phyloP scores from a whole-genome alignment of 2,329 filamentous ascomycete genomes.

The Diaporthe sp. region DNA sequence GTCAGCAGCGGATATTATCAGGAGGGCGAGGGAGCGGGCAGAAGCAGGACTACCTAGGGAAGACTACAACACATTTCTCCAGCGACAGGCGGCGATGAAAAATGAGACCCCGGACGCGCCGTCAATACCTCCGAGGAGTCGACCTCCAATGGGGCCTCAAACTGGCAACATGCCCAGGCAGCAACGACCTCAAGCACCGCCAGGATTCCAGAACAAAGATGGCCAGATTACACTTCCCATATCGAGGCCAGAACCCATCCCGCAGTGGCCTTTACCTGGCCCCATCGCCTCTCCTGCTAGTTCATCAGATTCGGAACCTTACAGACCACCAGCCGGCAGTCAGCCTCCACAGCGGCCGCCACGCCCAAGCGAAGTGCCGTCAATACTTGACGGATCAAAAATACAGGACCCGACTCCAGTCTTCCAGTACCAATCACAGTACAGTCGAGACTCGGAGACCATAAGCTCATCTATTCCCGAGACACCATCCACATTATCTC shows the following conservation, averaged over 20 bases:
- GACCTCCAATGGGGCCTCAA: conserved; percentile 45
- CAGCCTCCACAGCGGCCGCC: conserved; percentile 71
- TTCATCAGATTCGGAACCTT: conserved; percentile 56
- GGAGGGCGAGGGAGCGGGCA: conserved; percentile 67
- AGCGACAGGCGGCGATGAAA: conserved; percentile 43
- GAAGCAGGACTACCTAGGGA: conserved; percentile 57
- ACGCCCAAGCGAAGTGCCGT: conserved; percentile 71
- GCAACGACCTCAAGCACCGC: conserved; percentile 52
- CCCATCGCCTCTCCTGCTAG: conserved; percentile 54
- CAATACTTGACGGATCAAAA: conserved; percentile 69
- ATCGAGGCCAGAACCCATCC: conserved; percentile 65
- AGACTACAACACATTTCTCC: conserved; percentile 47
- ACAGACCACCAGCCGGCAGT: conserved; percentile 65
- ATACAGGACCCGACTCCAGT: conserved; percentile 69
- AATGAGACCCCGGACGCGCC: conserved; percentile 46
- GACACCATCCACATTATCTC: conserved; percentile 64
- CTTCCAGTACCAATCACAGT: conserved; percentile 62
- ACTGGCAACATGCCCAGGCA: conserved; percentile 45
- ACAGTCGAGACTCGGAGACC: conserved; percentile 53
- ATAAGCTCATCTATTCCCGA: conserved; percentile 55
- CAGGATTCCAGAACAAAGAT: conserved; percentile 54
- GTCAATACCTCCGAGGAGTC: conserved; percentile 49
- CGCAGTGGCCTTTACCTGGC: conserved; percentile 68
- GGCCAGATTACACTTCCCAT: conserved; percentile 62
- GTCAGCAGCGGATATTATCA: conserved; percentile 64